Evolutionary conservation across 257 asterid species (phyloP).

Genomic region (Solanum neorickii): DNA sequence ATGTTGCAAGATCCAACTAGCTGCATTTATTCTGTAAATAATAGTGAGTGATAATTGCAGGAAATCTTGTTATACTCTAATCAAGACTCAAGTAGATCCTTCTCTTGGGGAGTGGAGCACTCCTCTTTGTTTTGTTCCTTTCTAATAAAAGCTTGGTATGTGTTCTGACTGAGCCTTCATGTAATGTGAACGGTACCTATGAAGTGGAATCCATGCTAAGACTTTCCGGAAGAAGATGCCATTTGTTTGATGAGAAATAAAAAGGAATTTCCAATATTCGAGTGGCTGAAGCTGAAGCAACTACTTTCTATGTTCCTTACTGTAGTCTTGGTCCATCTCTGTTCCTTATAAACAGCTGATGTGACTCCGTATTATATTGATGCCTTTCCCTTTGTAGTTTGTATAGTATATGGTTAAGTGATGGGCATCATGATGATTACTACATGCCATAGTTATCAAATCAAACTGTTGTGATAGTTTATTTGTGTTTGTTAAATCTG

Average conservation of each 20-base stretch:
- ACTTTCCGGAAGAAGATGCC: not conserved
- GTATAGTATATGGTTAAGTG: not conserved
- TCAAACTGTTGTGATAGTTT: not conserved
- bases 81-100: not conserved
- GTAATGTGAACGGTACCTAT: not conserved
- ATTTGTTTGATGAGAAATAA: not conserved
- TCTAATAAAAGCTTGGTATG: not conserved
- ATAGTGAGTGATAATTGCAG: not conserved
- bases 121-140: not conserved
- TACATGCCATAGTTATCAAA: not conserved
- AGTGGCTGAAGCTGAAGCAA: not conserved
- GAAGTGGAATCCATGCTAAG: not conserved
- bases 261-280: not conserved
- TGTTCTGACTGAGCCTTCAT: not conserved
- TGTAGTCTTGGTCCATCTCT: not conserved
- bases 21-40: not conserved
- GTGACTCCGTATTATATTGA: not conserved
- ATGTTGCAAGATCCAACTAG: not conserved
- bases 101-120: not conserved
- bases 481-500: not conserved
- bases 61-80: not conserved
- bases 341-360: not conserved
- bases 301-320: not conserved
- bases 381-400: not conserved
- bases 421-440: not conserved